Evolutionary conservation across 257 asterid species (phyloP).

Genomic region (Salvia splendens): DNA sequence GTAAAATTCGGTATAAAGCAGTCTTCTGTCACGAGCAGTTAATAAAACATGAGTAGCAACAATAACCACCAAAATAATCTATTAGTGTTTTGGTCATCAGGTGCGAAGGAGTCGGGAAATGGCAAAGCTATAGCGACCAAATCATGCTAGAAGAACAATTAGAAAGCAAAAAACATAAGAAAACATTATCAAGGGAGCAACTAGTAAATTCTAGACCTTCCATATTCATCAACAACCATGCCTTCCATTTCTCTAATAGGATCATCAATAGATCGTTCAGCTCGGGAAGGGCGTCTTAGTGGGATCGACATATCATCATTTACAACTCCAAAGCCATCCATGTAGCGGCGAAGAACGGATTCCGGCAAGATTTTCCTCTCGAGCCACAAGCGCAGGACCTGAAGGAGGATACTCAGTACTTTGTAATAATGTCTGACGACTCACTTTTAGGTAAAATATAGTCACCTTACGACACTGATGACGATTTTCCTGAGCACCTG

Average conservation of each 20-base stretch:
- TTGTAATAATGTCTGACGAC: constrained; percentile 25
- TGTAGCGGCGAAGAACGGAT: constrained; percentile 65
- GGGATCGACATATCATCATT: constrained; percentile 60
- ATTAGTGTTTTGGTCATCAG: constrained; percentile 5
- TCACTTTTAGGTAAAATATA: constrained; percentile 14
- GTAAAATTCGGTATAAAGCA: not conserved
- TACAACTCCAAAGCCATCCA: constrained; percentile 63
- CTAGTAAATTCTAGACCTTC: constrained; percentile 55
- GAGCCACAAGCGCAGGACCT: constrained; percentile 94
- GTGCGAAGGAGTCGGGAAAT: constrained; percentile 6
- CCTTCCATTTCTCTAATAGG: constrained; percentile 99
- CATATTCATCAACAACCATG: constrained; percentile 93
- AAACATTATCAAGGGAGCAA: constrained; percentile 21
- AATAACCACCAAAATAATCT: constrained; percentile 18
- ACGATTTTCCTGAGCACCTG: constrained; percentile 85
- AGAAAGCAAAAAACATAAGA: constrained; percentile 6
- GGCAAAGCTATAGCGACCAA: constrained; percentile 28
- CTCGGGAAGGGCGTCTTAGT: constrained; percentile 82
- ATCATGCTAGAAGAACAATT: constrained; percentile 19
- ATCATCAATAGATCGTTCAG: constrained; percentile 90
- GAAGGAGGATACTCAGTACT: constrained; percentile 32
- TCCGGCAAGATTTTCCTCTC: constrained; percentile 94
- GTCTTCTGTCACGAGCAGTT: constrained; percentile 5
- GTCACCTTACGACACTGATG: constrained; percentile 93
- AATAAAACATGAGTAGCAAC: constrained; percentile 25